phyloP scores from a whole-genome alignment of 73 alveolate genomes.

The Tetrahymena borealis region DNA sequence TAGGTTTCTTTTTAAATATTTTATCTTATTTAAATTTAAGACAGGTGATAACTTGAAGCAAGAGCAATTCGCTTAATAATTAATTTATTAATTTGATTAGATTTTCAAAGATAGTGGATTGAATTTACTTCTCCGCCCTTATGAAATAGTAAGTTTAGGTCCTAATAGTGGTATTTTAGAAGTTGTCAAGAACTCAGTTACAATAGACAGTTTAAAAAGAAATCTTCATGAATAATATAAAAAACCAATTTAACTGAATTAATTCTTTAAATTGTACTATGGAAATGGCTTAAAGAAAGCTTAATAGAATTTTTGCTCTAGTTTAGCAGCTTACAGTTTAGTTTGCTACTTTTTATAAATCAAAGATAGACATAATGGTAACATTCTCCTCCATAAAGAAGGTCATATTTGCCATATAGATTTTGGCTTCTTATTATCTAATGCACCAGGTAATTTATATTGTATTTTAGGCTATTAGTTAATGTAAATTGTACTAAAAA shows the following conservation, averaged over 20 bases:
- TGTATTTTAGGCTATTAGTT: slow-evolving; percentile 77
- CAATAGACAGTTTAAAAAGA: slow-evolving; percentile 73
- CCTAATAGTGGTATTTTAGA: slow-evolving; percentile 78
- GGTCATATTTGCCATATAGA: slow-evolving; percentile 94
- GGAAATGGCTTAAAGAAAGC: slow-evolving; percentile 43
- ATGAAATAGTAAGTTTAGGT: slow-evolving; percentile 79
- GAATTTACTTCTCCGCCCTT: slow-evolving; percentile 57
- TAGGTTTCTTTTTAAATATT: not conserved
- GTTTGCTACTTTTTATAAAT: slow-evolving; percentile 82
- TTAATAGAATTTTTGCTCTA: slow-evolving; percentile 39
- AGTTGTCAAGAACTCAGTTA: slow-evolving; percentile 73
- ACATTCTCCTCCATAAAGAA: slow-evolving; percentile 84
- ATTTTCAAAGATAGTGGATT: slow-evolving; percentile 44
- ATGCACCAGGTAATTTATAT: slow-evolving; percentile 95
- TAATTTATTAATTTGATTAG: slow-evolving; percentile 47
- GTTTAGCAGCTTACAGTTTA: slow-evolving; percentile 72
- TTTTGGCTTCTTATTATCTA: slow-evolving; percentile 88
- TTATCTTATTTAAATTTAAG: not conserved
- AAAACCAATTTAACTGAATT: not conserved
- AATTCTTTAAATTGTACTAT: slow-evolving; percentile 60
- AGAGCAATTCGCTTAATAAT: slow-evolving; percentile 63
- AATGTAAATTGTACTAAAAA: not conserved
- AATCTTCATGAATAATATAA: slow-evolving; percentile 13
- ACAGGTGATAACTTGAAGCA: slow-evolving; percentile 14
- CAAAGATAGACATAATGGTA: slow-evolving; percentile 96